These are phyloP conservation scores for Cucumis hystrix DNA, from an alignment of 306 rosid species.

Conservation along the genomic window DNA sequence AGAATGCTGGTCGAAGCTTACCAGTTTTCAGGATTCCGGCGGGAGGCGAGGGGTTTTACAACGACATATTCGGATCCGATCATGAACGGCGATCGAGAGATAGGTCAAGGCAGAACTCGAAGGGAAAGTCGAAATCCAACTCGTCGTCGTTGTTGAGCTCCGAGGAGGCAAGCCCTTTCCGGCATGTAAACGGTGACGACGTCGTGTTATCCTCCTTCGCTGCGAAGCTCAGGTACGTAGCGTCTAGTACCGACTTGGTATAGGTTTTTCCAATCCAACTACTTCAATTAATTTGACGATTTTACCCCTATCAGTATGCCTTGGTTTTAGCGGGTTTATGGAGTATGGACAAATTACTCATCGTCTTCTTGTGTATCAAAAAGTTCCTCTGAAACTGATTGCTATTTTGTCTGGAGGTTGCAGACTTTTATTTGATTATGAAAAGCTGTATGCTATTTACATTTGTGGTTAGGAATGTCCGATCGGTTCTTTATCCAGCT, in stretches of 20 bases:
- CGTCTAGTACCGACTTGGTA: not conserved
- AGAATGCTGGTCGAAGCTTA: constrained; percentile 28
- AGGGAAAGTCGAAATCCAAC: constrained; percentile 46
- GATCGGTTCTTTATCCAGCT: not conserved
- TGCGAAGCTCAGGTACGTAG: constrained; percentile 68
- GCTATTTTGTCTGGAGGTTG: constrained; percentile 3
- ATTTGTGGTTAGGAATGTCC: not conserved
- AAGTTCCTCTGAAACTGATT: constrained; percentile 1
- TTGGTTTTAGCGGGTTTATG: not conserved
- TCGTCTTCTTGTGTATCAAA: not conserved
- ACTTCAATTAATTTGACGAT: constrained; percentile 10
- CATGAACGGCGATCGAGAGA: constrained; percentile 65
- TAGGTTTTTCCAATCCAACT: not conserved
- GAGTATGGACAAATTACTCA: not conserved
- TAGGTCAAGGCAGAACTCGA: constrained; percentile 50
- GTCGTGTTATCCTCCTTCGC: constrained; percentile 54
- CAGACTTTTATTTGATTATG: not conserved
- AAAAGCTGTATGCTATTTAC: not conserved
- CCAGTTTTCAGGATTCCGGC: constrained; percentile 62
- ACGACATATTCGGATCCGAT: constrained; percentile 62
- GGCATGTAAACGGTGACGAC: constrained; percentile 47
- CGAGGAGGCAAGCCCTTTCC: constrained; percentile 73
- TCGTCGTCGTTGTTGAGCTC: constrained; percentile 83
- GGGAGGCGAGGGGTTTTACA: constrained; percentile 43
- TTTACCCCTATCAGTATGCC: constrained; percentile 14